These are phyloP conservation scores for Rutidosis leptorrhynchoides DNA, from an alignment of 129 eudicot species.

Conservation along the genomic window DNA sequence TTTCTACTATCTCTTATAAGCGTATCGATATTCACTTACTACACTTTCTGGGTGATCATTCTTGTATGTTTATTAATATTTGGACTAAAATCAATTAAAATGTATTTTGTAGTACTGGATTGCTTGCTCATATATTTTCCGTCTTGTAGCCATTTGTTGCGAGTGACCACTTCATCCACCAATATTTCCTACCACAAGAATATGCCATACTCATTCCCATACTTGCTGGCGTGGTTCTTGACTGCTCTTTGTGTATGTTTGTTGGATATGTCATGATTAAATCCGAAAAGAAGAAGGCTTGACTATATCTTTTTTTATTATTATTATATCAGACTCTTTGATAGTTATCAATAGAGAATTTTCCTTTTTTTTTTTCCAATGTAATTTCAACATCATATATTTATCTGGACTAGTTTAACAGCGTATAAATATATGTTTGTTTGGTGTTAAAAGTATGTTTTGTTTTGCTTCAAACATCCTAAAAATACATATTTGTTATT, in stretches of 20 bases:
- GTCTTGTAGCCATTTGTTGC: constrained; percentile 75
- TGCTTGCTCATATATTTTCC: background rate
- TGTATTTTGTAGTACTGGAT: background rate
- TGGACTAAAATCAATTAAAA: background rate
- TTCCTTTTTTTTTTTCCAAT: too few relatives aligned
- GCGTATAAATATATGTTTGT: too few relatives aligned
- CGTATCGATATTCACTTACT: constrained; percentile 76
- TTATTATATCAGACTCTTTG: background rate
- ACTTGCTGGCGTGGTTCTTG: constrained; percentile 63
- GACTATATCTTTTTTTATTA: constrained; percentile 18
- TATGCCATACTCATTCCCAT: constrained; percentile 83
- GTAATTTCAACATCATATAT: too few relatives aligned
- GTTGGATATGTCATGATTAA: constrained; percentile 80
- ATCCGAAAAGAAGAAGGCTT: constrained; percentile 75
- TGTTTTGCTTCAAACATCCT: too few relatives aligned
- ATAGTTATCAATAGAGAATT: too few relatives aligned
- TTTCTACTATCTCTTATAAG: constrained; percentile 61
- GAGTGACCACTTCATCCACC: constrained; percentile 77
- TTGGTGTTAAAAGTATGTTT: too few relatives aligned
- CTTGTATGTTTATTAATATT: constrained; percentile 77
- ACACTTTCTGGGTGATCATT: constrained; percentile 89
- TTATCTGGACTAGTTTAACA: too few relatives aligned
- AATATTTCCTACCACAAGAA: constrained; percentile 85
- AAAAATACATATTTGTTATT: too few relatives aligned
- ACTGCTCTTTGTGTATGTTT: constrained; percentile 64